phyloP scores from a whole-genome alignment of 192 early-diverging fungal species.

The Glomus cerebriforme region DNA sequence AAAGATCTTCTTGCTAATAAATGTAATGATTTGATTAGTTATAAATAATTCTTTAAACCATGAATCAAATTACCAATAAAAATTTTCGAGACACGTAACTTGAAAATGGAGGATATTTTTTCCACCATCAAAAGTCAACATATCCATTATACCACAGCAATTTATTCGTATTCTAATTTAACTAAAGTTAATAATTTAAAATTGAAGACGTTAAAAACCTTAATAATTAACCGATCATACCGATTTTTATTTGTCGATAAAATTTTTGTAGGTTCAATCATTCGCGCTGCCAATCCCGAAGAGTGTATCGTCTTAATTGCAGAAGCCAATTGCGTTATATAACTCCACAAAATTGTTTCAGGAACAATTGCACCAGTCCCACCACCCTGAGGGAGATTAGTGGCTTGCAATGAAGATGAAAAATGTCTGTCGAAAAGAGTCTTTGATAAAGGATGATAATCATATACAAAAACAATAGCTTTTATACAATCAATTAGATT shows the following conservation, averaged over 20 bases:
- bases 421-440: constrained; percentile 76
- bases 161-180: constrained; percentile 62
- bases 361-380: constrained; percentile 49
- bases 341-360: constrained; percentile 80
- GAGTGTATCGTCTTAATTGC: constrained; percentile 83
- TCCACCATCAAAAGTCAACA: constrained; percentile 70
- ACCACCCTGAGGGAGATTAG: constrained; percentile 40
- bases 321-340: constrained; percentile 74
- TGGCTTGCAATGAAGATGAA: constrained; percentile 31
- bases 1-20: constrained; percentile 79
- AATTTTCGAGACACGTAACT: constrained; percentile 35
- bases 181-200: constrained; percentile 13
- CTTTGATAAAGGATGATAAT: constrained; percentile 84
- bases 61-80: constrained; percentile 12
- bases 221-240: constrained; percentile 33
- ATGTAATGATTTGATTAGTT: neutral
- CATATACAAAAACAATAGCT: constrained; percentile 96
- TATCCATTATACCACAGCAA: constrained; percentile 73
- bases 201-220: constrained; percentile 8
- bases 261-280: constrained; percentile 82
- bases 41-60: neutral
- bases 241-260: constrained; percentile 84
- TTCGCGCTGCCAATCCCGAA: constrained; percentile 75
- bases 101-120: constrained; percentile 63
- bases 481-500: constrained; percentile 3